Evolutionary conservation across 2,329 filamentous ascomycete genomes (phyloP).

Genomic region (Metarhizium sp.): DNA sequence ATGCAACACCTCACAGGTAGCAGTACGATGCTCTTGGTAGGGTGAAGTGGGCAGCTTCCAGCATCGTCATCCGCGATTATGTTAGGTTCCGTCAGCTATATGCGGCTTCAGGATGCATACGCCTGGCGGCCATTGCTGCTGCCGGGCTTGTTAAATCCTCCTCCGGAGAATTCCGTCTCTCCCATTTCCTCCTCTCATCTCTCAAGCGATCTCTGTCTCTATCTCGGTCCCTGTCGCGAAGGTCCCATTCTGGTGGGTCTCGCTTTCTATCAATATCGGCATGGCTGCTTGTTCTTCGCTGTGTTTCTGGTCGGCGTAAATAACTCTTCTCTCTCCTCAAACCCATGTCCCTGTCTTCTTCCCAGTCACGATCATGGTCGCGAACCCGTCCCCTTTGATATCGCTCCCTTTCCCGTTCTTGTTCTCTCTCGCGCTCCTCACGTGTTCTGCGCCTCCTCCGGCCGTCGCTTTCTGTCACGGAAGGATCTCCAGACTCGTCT

Average conservation of each 20-base stretch:
- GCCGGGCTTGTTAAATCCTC: conserved; percentile 21
- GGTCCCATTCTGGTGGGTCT: conserved; percentile 24
- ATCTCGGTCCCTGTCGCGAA: conserved; percentile 10
- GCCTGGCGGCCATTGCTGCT: conserved; percentile 21
- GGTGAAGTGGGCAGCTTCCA: neutral
- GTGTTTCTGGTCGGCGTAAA: conserved; percentile 28
- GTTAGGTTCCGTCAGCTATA: conserved; percentile 13
- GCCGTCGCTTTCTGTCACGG: conserved; percentile 22
- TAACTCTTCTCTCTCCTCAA: conserved; percentile 23
- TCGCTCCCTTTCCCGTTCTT: conserved; percentile 27
- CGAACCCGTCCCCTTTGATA: conserved; percentile 22
- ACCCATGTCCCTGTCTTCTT: conserved; percentile 21
- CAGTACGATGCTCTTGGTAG: neutral
- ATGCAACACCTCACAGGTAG: neutral
- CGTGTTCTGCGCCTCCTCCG: conserved; percentile 14
- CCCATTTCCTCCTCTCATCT: conserved; percentile 26
- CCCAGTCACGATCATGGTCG: conserved; percentile 22
- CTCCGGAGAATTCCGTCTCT: conserved; percentile 21
- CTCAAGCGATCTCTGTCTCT: conserved; percentile 20
- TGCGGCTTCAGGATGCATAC: conserved; percentile 23
- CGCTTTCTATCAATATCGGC: conserved; percentile 36
- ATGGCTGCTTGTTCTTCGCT: conserved; percentile 39
- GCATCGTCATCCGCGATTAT: neutral
- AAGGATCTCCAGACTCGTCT: conserved; percentile 24
- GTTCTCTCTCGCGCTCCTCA: conserved; percentile 18